Evolutionary conservation across 345 rosid genomes (phyloP), one percentile per base, ranked within the genome.

Genomic region (Hibiscus syriacus): DNA sequence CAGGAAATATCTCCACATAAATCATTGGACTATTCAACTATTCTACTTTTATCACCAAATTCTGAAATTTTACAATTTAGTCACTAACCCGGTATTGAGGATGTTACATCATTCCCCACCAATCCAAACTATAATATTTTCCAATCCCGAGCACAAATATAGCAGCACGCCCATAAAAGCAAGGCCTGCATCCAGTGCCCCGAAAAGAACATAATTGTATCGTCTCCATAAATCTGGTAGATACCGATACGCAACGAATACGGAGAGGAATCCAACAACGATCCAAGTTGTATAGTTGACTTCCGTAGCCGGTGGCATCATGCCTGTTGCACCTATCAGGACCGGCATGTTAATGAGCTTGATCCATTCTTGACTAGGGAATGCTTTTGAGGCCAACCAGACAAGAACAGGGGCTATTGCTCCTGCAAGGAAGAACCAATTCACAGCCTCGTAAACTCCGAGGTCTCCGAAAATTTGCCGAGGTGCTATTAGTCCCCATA

Each of bases 231-330:
- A 61, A 17, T 84, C 87, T 2, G 97, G 96, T 57, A 77, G 73
- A 69, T 86, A 91, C 70, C 99, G 76, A 57, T 82, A 94, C 64
- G 80, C 82, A 45, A 94, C 93, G 49, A 83, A 94, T 8, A 97
- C 97, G 0, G 99, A 94, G 12, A 94, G 68, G 63, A 94, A 94
- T 4, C 97, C 99, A 0, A 77, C 80, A 25, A 87, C 59, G 53
- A 91, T 74, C 99, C 99, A 91, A 0, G 92, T 87, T 11, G 97
- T 90, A 84, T 86, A 93, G 81, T 90, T 93, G 19, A 93, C 98
- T 0, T 96, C 98, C n/a, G 98, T 90, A 0, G 98, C 98, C 0
- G 98, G 97, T 4, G 97, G 98, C 98, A 93, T 93, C 49, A 55
- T 74, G 34, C 95, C 88, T 9, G 89, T 89, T 0, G 97, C 97